Percentiles rank a stretch among this genome's conserved stretches.
phyloP scores from a whole-genome alignment of 306 rosid species.

The Pyrus pyrifolia region DNA sequence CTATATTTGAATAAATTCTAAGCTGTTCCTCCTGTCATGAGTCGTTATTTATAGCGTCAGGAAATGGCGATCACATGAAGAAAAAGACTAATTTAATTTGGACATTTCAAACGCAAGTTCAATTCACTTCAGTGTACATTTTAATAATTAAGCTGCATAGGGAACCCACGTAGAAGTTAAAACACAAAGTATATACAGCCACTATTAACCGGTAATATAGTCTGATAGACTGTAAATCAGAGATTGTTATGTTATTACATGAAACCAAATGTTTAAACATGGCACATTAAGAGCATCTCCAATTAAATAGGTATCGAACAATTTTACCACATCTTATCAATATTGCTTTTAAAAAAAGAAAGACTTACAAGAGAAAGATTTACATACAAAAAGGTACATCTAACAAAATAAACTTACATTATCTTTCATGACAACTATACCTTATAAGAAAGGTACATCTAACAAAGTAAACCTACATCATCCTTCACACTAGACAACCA shows the following conservation, averaged over 20 bases:
- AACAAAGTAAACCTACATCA: background rate
- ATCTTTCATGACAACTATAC: background rate
- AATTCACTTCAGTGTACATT: background rate
- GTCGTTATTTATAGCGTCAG: background rate
- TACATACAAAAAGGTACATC: too few relatives aligned
- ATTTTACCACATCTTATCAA: background rate
- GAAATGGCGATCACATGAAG: conserved; percentile 16
- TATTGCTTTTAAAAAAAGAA: background rate
- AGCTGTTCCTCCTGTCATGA: background rate
- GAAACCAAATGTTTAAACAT: background rate
- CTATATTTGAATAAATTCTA: background rate
- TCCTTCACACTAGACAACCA: background rate
- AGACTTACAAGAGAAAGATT: too few relatives aligned
- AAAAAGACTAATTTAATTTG: background rate
- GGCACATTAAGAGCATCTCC: background rate
- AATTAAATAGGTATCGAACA: background rate
- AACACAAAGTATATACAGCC: background rate
- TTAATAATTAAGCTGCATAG: background rate
- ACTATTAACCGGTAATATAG: too few relatives aligned
- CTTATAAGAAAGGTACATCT: background rate
- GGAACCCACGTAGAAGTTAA: background rate
- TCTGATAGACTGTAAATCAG: background rate
- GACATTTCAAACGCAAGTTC: background rate
- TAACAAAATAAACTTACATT: background rate
- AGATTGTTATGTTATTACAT: background rate